Evolutionary conservation across 805 yeast genomes (phyloP), one percentile per base, ranked within the genome.

Genomic region (Nakazawaea populi): DNA sequence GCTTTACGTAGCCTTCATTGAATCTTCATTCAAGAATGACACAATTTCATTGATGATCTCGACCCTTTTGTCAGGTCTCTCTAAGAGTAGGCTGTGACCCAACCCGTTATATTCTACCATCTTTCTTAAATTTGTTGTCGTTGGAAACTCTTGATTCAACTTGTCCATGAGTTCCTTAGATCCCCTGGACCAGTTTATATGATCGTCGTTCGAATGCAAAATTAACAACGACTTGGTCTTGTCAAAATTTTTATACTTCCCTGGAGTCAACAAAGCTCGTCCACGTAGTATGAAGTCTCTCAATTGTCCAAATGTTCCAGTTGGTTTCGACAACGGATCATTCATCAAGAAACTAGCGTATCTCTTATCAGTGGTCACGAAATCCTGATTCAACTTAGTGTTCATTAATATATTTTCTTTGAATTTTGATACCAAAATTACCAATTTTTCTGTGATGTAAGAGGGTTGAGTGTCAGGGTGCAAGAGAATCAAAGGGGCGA

Each of bases 241-340:
- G 42, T 65, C 63, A 49, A 70, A 46, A 9, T 39, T 42, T 29
- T 29, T 56, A 48, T 70, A 73, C 40, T 64, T 62, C 3, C 70
- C 65, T 4, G 60, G 65, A 5, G 70, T 61, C 37, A 74, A 61
- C 44, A 87, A 68, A 18, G 61, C 64, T 52, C 76, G 73, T n/a
- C 94, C 94, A 49, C 91, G 71, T 9, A 64, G 62, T 38, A 86
- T 60, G 72, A 86, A 82, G 56, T 83, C 91, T 59, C 78, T 65
- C 39, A 82, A 72, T 60, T 77, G 79, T 46, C 72, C 63, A 34
- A 83, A 71, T 10, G 84, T 70, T n/a, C 86, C 83, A 5, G 77
- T 60, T 1, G 89, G 73, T 49, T 66, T 61, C 58, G 68, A 60
- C 42, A 70, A 46, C 11, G 28, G 69, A 51, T 75, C 76, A 24